Evolutionary conservation across 2,329 filamentous ascomycete genomes (phyloP), one percentile per base, ranked within the genome.

Genomic region (Alternaria triticina): DNA sequence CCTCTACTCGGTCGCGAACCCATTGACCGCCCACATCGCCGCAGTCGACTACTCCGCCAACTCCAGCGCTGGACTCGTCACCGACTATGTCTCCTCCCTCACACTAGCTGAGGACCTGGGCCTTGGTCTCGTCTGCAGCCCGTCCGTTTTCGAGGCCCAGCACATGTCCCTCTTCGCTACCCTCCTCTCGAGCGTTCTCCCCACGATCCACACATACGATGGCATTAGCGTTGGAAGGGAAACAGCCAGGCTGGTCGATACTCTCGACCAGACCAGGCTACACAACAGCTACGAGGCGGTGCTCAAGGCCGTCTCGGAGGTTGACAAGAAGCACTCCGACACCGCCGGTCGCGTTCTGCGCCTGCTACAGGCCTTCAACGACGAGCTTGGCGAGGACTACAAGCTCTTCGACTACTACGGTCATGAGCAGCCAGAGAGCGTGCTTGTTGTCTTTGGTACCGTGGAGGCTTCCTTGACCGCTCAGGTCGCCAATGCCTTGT

Each of bases 111-210:
- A 98, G 80, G 96, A 98, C 71, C 87, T 98, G 13, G 95, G 96
- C 15, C 85, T 98, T 27, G 94, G 90, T 50, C 86, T 99, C 45
- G 88, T 99, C 50, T 88, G 92, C 68, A 97, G 93, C 79, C 89
- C 89, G 57, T 97, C 94, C 28, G 89, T 92, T 28, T 94, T 96
- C 71, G 96, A 99, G 83, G 87, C 91, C 52, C 96, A 99, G 85
- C 96, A 99, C 83, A 97, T 97, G 91, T 88, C 94, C 8, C 83
- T 97, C n/a, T 90, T 97, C 73, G 88, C 94, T 1, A 97, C 93
- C 4, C 83, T 97, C 23, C 84, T 97, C 65, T 91, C 94, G 20
- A 89, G 88, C 49, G 83, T 96, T 13, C 79, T 95, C 27, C 94
- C 94, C n/a, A 92, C 91, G 0, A 86, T 97, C 27, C 94, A 97